These are phyloP conservation scores for Ophiostoma himal-ulmi DNA, from an alignment of 2,329 filamentous ascomycete genomes.

Conservation along the genomic window DNA sequence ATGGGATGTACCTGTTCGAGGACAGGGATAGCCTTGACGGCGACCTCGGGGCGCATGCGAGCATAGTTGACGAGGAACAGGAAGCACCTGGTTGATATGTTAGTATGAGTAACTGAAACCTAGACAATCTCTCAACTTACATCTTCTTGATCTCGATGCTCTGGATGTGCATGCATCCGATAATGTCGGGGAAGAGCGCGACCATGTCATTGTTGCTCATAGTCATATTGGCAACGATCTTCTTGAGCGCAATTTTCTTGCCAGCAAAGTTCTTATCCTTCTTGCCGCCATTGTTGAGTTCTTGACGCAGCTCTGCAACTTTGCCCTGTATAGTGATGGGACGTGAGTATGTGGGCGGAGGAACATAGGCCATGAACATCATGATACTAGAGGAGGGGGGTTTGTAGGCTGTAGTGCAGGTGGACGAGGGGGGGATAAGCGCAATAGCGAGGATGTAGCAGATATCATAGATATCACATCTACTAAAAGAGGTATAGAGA, in stretches of 20 bases:
- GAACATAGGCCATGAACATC: conserved; percentile 52
- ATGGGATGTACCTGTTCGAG: conserved; percentile 46
- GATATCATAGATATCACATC: background rate
- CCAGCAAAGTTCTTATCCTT: conserved; percentile 94
- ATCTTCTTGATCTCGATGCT: conserved; percentile 99
- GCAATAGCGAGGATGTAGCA: background rate
- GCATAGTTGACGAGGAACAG: conserved; percentile 96
- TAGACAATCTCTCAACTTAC: conserved; percentile 45
- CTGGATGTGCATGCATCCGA: conserved; percentile 89
- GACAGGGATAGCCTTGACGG: conserved; percentile 84
- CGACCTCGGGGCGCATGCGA: conserved; percentile 86
- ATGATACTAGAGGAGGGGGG: conserved; percentile 27
- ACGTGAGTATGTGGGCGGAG: conserved; percentile 43
- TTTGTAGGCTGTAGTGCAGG: background rate
- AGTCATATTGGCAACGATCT: conserved; percentile 99
- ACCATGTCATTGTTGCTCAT: conserved; percentile 99
- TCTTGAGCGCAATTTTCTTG: conserved; percentile 98
- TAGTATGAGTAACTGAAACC: background rate
- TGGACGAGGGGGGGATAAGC: background rate
- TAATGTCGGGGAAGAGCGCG: conserved; percentile 88
- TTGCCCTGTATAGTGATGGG: conserved; percentile 77
- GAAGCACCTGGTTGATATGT: conserved; percentile 67
- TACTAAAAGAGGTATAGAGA: background rate
- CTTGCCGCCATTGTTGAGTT: conserved; percentile 87
- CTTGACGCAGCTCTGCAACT: conserved; percentile 90